A percentile compares a stretch with the other conserved stretches of the same genome.
Conservation (phyloP, 225 moss, liverwort and hornwort genomes). For the Marchantia paleacea region DNA sequence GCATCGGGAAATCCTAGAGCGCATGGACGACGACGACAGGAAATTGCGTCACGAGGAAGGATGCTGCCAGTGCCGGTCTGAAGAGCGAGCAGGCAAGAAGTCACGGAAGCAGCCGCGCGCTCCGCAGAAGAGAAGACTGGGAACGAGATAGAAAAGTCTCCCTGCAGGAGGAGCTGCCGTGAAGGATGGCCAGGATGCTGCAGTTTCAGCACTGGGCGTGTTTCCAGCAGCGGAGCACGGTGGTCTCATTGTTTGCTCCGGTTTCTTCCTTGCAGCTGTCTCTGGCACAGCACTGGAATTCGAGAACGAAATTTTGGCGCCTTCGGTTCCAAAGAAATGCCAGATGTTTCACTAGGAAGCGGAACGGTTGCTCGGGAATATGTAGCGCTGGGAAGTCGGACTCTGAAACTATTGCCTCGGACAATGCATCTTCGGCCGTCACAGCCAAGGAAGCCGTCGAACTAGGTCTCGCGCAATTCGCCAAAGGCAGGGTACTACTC, state of each 20-base stretch:
- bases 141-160: neutral
- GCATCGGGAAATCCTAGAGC: too few species aligned
- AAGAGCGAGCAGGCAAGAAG: too few species aligned
- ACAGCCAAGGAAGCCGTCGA: slow-evolving; percentile 74
- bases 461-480: slow-evolving; percentile 71
- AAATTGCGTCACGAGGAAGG: too few species aligned
- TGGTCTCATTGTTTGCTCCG: neutral
- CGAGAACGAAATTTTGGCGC: neutral
- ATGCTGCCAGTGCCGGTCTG: too few species aligned
- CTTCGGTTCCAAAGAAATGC: neutral
- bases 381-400: slow-evolving; percentile 32
- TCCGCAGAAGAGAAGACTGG: neutral
- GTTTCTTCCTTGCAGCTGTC: neutral
- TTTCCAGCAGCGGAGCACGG: neutral
- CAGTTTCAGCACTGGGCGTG: slow-evolving; percentile 2
- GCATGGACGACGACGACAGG: too few species aligned
- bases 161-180: neutral
- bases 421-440: slow-evolving; percentile 35
- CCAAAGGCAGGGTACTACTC: slow-evolving; percentile 77
- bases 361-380: neutral
- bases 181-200: neutral
- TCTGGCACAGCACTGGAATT: neutral
- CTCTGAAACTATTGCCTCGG: slow-evolving; percentile 23
- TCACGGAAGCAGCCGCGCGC: too few species aligned
- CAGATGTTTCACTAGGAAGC: neutral